phyloP scores from a whole-genome alignment of 345 rosid genomes.

The Corchorus olitorius region DNA sequence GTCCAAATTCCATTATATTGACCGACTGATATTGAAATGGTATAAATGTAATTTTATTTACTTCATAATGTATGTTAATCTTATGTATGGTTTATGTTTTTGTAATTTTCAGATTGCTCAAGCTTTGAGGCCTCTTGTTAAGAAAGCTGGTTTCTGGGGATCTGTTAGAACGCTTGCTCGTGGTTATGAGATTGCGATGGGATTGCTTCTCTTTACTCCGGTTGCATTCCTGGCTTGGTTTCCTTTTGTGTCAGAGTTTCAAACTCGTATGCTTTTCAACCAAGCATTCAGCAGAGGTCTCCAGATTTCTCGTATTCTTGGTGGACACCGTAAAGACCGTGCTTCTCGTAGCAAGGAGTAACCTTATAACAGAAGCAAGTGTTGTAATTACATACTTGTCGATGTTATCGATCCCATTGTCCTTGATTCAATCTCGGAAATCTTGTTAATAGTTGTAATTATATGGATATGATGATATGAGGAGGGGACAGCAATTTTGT shows the following conservation, averaged over 20 bases:
- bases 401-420: neutral
- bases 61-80: neutral
- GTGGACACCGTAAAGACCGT: constrained; percentile 86
- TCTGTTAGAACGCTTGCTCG: constrained; percentile 90
- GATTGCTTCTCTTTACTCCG: constrained; percentile 91
- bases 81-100: neutral
- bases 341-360: constrained; percentile 78
- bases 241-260: constrained; percentile 96
- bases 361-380: neutral
- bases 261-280: constrained; percentile 99
- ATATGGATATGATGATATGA: neutral
- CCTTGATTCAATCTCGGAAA: neutral
- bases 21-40: neutral
- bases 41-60: neutral
- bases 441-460: neutral
- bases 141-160: constrained; percentile 85
- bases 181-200: constrained; percentile 92
- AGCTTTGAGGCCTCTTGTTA: constrained; percentile 82
- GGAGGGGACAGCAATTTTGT: constrained; percentile 1
- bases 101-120: constrained; percentile 72
- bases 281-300: constrained; percentile 99
- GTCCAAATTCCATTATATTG: neutral
- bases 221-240: constrained; percentile 99
- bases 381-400: neutral
- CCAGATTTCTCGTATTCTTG: constrained; percentile 97